A percentile compares a stretch with the other conserved stretches of the same genome.
Evolutionary conservation across 2,329 filamentous ascomycete species (phyloP).

Genomic region (Colletotrichum coccodes): DNA sequence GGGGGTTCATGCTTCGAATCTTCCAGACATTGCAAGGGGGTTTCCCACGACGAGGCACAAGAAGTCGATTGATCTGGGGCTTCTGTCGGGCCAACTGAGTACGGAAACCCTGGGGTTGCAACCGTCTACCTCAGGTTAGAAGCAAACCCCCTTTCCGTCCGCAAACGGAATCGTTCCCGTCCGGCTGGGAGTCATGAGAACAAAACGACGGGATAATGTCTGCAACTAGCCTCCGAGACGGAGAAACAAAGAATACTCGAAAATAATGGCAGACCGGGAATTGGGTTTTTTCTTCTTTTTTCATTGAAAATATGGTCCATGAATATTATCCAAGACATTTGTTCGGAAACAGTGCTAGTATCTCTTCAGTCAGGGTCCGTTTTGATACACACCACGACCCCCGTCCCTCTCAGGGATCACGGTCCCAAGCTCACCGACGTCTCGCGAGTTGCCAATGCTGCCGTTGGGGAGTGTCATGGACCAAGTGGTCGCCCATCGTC

Average conservation of each 20-base stretch:
- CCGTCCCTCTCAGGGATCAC: slow-evolving; percentile 20
- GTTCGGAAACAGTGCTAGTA: neutral
- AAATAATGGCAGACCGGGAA: neutral
- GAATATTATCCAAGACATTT: too few species aligned
- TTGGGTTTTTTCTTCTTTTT: neutral
- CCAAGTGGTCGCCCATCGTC: neutral
- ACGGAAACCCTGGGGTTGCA: slow-evolving; percentile 7
- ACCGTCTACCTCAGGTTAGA: slow-evolving; percentile 5
- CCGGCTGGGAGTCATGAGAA: slow-evolving; percentile 11
- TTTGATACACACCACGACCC: neutral
- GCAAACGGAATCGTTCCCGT: slow-evolving; percentile 28
- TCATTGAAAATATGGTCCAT: neutral
- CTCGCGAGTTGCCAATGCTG: neutral
- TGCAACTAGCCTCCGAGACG: slow-evolving; percentile 20
- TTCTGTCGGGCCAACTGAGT: neutral
- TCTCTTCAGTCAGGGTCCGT: neutral
- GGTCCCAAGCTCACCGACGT: neutral
- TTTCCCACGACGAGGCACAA: neutral
- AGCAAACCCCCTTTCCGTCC: slow-evolving; percentile 8
- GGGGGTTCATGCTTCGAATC: neutral
- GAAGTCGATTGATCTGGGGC: neutral
- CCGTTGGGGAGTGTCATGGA: neutral
- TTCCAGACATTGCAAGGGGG: neutral
- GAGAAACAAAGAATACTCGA: neutral
- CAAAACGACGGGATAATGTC: slow-evolving; percentile 17